Percentiles rank a stretch among this genome's conserved stretches.
Evolutionary conservation across 2,329 filamentous ascomycete genomes (phyloP).

Genomic region (Verticillium nonalfalfae): DNA sequence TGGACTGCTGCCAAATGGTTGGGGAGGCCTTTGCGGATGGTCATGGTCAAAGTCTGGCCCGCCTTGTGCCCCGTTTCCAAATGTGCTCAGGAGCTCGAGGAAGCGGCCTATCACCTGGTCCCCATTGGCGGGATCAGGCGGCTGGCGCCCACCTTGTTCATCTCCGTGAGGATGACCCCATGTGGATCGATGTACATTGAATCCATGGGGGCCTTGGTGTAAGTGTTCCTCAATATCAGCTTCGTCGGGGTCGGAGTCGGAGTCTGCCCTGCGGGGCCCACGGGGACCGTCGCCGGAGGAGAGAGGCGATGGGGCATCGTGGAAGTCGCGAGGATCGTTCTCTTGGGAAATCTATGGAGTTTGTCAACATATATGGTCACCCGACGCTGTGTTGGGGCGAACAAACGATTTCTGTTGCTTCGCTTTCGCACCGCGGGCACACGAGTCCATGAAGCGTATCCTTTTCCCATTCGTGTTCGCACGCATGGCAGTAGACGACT

Average conservation of each 20-base stretch:
- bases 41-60: background rate
- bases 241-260: conserved; percentile 52
- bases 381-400: background rate
- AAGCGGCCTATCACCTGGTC: conserved; percentile 35
- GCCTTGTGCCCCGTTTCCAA: conserved; percentile 11
- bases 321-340: conserved; percentile 54
- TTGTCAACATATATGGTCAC: conserved; percentile 9
- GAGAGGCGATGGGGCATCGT: conserved; percentile 16
- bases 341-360: conserved; percentile 41
- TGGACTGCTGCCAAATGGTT: background rate
- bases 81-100: conserved; percentile 34
- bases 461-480: conserved; percentile 73
- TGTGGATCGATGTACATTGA: conserved; percentile 29
- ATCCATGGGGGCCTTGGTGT: conserved; percentile 29
- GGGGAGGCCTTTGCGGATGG: background rate
- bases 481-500: conserved; percentile 81
- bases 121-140: conserved; percentile 17
- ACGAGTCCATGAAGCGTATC: conserved; percentile 55
- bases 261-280: conserved; percentile 19
- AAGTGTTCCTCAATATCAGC: conserved; percentile 50
- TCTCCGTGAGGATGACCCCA: conserved; percentile 9
- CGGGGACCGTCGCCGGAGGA: conserved; percentile 3
- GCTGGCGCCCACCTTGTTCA: background rate
- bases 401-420: conserved; percentile 82
- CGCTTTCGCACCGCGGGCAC: conserved; percentile 73